Percentiles rank a stretch among this genome's conserved stretches.
phyloP scores from a whole-genome alignment of 371 early-diverging fungal genomes.

The Mortierella sp. region DNA sequence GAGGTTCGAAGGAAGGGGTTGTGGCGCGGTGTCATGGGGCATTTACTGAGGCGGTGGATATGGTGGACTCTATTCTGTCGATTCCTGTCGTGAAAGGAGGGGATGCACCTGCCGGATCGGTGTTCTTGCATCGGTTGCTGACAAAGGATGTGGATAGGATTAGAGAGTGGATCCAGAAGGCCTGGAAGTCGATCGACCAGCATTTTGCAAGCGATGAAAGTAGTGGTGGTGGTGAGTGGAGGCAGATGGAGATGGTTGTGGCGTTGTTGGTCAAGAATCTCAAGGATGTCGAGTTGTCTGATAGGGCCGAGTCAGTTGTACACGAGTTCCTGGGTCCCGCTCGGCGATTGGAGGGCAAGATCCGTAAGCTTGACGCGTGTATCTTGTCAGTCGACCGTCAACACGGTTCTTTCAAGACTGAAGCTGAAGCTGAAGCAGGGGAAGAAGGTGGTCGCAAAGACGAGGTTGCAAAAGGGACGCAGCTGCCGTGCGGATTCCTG shows the following conservation, averaged over 20 bases:
- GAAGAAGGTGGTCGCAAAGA: neutral
- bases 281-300: neutral
- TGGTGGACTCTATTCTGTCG: neutral
- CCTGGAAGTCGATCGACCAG: neutral
- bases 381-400: neutral
- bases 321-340: neutral
- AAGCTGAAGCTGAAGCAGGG: neutral
- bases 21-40: neutral
- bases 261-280: slow-evolving; percentile 7
- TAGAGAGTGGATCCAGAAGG: neutral
- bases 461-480: neutral
- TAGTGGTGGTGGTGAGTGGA: neutral
- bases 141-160: slow-evolving; percentile 1
- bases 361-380: slow-evolving; percentile 5
- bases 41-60: neutral
- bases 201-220: neutral
- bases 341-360: neutral
- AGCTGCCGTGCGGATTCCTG: neutral
- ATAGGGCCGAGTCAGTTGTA: neutral
- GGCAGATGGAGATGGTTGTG: neutral
- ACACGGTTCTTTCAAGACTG: neutral
- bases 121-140: neutral
- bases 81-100: neutral
- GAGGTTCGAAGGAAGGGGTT: neutral
- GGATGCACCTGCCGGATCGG: neutral